Evolutionary conservation across 768 basidiomycete genomes (phyloP), one percentile per base, ranked within the genome.

Genomic region (Trametes coccinea): DNA sequence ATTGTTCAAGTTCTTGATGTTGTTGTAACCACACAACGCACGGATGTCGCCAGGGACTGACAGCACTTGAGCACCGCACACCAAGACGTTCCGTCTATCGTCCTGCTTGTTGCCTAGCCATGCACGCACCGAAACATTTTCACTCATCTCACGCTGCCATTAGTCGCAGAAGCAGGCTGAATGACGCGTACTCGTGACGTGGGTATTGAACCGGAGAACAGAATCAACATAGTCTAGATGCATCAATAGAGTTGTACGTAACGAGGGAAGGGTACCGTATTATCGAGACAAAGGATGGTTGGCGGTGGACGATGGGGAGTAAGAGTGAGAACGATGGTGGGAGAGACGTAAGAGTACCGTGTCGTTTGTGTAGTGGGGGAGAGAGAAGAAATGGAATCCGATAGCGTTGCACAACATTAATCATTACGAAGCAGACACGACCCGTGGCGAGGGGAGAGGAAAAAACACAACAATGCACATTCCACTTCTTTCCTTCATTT

Each of bases 181-280:
- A 11, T 2, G 40, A 29, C 53, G 41, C 41, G 41, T 41, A 31
- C 43, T 54, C 44, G 11, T 41, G 56, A 48, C 43, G 49, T 59
- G 57, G 57, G 57, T 59, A 59, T 59, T 51, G 49, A 22, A 34
- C 40, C 33, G 11, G 34, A 48, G 43, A 29, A 13, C 33, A 31
- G n/a, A 58, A 62, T 55, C 62, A 59, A 63, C 62, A 55, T 51
- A 59, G 57, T 63, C 62, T 63, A 63, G 53, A 59, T 63, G 62
- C 16, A 55, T 59, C 57, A 59, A 51, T 58, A 63, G 31, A 6
- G 41, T 49, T 44, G 57, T 55, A 63, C 13, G 52, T 45, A 41
- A 39, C 46, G 43, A 45, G 16, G 30, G 58, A n/a, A 13, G 37
- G 53, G 53, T 63, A 56, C 55, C 53, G 53, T 63, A 49, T 37